Base-by-base conservation (phyloP, 306 rosid genomes). In the Begonia loranthoides region DNA sequence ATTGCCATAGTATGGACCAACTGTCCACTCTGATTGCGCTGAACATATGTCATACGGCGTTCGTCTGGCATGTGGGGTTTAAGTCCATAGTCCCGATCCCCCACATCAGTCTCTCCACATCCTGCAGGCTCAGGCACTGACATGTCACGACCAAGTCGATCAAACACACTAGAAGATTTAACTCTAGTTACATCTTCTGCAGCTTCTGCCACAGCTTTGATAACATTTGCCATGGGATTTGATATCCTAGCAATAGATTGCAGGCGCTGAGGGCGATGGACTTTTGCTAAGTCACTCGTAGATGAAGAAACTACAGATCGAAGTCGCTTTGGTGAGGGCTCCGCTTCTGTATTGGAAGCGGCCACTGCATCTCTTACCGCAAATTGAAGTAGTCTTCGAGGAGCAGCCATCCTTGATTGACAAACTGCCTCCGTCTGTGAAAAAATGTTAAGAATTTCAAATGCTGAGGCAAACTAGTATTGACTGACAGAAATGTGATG, bases 151-250 rank as follows among this genome's bases (percentile, higher is more conserved):
- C 99, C 79, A 46, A 90, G 87, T 58, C 99, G 80, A 56, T 90
- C 94, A 80, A 90, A 90, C 57, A 90, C 99, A 71, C 81, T 82
- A 21, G 87, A 74, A 52, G 87, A 60, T 72, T 76, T 90, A 72
- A 73, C 71, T 72, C 80, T 78, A 28, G 56, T 62, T 52, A 79
- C 94, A 69, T 86, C 94, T 64, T 86, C 84, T 15, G 99, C 87
- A 70, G 95, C 97, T 64, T 85, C 95, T 0, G 87, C 83, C 57
- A 83, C 94, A 49, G 99, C 99, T 72, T 74, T 85, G 53, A 90
- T 80, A 17, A 86, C 88, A n/a, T 83, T 71, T 58, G 93, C 78
- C 95, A 86, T 80, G 56, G 88, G 80, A 74, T 78, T 82, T 53
- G 77, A 64, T 66, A 78, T 71, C 73, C 81, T 71, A 15, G 86